These are phyloP conservation scores for Podila epicladia DNA, from an alignment of 192 early-diverging fungal genomes.

Conservation along the genomic window DNA sequence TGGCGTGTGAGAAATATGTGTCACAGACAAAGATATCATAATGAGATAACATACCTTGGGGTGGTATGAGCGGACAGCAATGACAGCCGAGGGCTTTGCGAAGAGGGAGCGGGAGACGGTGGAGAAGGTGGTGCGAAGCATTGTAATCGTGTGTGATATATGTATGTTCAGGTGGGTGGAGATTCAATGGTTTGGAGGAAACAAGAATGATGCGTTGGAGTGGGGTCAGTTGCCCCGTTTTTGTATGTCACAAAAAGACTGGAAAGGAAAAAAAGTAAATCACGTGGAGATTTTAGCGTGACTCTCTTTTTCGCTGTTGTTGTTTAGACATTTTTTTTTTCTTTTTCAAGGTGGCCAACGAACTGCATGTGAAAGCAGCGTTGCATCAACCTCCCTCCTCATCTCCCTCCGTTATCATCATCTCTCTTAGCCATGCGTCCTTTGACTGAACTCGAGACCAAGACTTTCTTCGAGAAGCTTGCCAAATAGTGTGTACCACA, in stretches of 20 bases:
- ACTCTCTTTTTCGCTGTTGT: not conserved
- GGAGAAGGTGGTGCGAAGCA: constrained; percentile 39
- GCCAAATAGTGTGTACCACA: constrained; percentile 83
- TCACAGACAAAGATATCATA: not conserved
- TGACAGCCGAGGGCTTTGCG: constrained; percentile 28
- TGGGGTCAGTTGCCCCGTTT: constrained; percentile 2
- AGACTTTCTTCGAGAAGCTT: constrained; percentile 97
- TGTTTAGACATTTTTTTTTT: constrained; percentile 2
- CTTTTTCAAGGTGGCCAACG: no score
- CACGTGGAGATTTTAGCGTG: not conserved
- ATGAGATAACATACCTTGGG: constrained; percentile 31
- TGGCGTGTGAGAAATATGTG: not conserved
- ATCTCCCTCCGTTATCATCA: not conserved
- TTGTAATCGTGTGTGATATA: constrained; percentile 4
- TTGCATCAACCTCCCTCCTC: not conserved
- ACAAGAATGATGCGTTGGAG: not conserved
- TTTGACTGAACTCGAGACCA: constrained; percentile 97
- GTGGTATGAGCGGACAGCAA: constrained; percentile 47
- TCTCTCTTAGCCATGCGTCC: constrained; percentile 79
- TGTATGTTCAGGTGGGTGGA: not conserved
- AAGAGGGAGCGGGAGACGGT: constrained; percentile 35
- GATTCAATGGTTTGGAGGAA: not conserved
- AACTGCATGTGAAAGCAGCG: no score
- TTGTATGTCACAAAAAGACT: not conserved
- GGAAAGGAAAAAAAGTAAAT: not conserved